phyloP scores from a whole-genome alignment of 768 basidiomycete species.

The Suillus weaverae region DNA sequence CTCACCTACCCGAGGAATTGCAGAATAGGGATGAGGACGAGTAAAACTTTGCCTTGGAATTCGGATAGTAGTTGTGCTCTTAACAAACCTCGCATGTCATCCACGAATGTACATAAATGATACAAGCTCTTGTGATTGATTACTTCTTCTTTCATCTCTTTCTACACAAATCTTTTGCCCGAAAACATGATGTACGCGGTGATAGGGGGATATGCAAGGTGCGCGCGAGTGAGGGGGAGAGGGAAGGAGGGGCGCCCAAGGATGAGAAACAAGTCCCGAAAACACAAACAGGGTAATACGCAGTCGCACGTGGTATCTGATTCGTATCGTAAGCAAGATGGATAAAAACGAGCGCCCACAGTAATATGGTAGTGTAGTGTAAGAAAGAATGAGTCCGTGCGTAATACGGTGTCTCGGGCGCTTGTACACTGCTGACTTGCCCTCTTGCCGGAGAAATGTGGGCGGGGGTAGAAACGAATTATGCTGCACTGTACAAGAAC shows the following conservation, averaged over 20 bases:
- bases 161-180: constrained; percentile 16
- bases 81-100: neutral
- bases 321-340: constrained; percentile 35
- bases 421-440: constrained; percentile 5
- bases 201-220: constrained; percentile 19
- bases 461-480: constrained; percentile 11
- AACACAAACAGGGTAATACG: constrained; percentile 20
- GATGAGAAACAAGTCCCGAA: constrained; percentile 26
- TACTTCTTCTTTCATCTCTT: constrained; percentile 30
- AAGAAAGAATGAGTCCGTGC: constrained; percentile 16
- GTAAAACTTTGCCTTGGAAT: neutral
- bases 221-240: constrained; percentile 9
- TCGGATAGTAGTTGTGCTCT: neutral
- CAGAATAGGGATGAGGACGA: constrained; percentile 33
- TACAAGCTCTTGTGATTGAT: constrained; percentile 33
- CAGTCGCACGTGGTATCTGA: constrained; percentile 21
- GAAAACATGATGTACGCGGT: constrained; percentile 28
- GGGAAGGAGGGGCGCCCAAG: constrained; percentile 13
- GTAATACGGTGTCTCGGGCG: constrained; percentile 22
- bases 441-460: constrained; percentile 8
- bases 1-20: constrained; percentile 39
- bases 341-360: constrained; percentile 11
- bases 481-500: constrained; percentile 42
- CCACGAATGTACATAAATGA: constrained; percentile 20
- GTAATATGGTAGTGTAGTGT: constrained; percentile 12